Conservation (phyloP, 176 grass and related monocot genomes). For the Triticum timopheevii region DNA sequence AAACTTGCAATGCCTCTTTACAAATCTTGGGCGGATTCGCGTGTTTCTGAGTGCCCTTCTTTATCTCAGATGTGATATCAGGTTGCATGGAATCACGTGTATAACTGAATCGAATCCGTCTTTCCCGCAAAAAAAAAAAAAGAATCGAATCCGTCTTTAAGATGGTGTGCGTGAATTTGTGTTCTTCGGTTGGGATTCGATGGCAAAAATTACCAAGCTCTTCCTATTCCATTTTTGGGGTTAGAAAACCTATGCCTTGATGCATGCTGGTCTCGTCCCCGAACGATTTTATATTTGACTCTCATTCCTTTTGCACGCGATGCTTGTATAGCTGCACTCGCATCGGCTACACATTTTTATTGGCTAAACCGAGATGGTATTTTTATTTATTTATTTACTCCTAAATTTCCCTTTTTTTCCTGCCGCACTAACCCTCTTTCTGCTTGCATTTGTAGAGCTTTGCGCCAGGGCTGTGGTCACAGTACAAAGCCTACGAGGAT, state of each 20-base stretch:
- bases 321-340: background rate
- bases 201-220: background rate
- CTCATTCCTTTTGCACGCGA: background rate
- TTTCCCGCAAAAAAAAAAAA: too few species aligned
- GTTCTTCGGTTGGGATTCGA: background rate
- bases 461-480: constrained; percentile 46
- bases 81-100: background rate
- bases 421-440: background rate
- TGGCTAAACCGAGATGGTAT: background rate
- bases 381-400: background rate
- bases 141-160: background rate
- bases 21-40: constrained; percentile 6
- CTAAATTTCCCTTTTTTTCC: background rate
- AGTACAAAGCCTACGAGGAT: constrained; percentile 71
- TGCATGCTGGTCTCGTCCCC: background rate
- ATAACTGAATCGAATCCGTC: background rate
- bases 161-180: background rate
- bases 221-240: background rate
- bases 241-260: background rate
- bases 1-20: background rate
- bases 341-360: background rate
- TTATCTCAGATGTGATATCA: background rate
- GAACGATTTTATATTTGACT: background rate
- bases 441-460: constrained; percentile 46
- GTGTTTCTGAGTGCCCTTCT: background rate